Conservation (phyloP, 768 basidiomycete species). For the Cystoderma amianthinum region DNA sequence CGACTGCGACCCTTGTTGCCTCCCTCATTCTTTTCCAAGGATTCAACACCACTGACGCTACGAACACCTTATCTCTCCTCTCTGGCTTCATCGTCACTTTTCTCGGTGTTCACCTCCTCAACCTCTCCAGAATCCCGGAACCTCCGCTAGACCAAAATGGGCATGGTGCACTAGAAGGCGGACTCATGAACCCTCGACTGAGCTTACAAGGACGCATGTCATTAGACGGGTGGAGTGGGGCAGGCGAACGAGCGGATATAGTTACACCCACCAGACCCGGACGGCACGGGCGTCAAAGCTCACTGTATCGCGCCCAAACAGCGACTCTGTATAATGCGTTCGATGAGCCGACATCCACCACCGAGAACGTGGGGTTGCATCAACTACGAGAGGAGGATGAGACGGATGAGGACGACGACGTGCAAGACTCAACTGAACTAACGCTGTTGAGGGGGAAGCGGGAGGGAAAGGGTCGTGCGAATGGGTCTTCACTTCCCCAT, state of each 20-base stretch:
- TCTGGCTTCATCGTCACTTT: constrained; percentile 91
- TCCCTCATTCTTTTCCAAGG: constrained; percentile 97
- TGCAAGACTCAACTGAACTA: constrained; percentile 42
- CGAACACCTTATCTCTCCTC: constrained; percentile 81
- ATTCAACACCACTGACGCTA: constrained; percentile 81
- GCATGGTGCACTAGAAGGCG: constrained; percentile 53
- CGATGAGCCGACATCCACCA: constrained; percentile 32
- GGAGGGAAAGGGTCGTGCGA: constrained; percentile 7
- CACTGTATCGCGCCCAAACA: constrained; percentile 59
- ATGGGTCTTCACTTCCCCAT: constrained; percentile 9
- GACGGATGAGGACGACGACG: constrained; percentile 39
- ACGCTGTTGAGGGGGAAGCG: constrained; percentile 25
- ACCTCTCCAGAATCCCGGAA: constrained; percentile 62
- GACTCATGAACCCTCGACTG: constrained; percentile 71
- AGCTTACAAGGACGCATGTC: constrained; percentile 79
- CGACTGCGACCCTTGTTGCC: constrained; percentile 86
- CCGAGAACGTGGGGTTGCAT: constrained; percentile 41
- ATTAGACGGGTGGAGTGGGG: constrained; percentile 66
- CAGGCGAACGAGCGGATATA: constrained; percentile 12
- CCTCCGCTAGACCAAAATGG: constrained; percentile 30
- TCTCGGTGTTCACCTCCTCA: constrained; percentile 93
- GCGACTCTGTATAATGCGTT: constrained; percentile 72
- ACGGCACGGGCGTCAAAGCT: constrained; percentile 58
- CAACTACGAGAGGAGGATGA: constrained; percentile 66
- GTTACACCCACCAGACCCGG: constrained; percentile 22